These are phyloP conservation scores for Aureobasidium sp. DNA, from an alignment of 2,329 filamentous ascomycete species.

Conservation along the genomic window DNA sequence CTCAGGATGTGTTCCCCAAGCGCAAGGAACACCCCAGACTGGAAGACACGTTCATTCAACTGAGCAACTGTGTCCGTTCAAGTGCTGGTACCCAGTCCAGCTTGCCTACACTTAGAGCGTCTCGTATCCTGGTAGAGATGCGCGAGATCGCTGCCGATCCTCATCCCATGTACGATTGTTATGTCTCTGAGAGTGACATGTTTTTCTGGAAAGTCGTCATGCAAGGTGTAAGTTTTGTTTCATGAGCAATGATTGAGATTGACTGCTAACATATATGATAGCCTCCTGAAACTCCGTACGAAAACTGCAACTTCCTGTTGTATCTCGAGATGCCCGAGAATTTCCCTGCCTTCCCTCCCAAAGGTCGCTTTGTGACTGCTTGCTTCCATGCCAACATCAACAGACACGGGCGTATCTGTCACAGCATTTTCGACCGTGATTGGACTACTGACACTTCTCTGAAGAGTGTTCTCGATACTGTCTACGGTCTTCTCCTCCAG, in stretches of 20 bases:
- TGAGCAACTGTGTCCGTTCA: conserved; percentile 24
- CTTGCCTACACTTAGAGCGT: conserved; percentile 27
- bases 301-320: conserved; percentile 37
- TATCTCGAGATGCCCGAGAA: conserved; percentile 40
- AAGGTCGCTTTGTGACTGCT: conserved; percentile 41
- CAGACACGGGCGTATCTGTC: conserved; percentile 41
- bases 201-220: conserved; percentile 47
- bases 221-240: conserved; percentile 27
- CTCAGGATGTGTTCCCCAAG: conserved; percentile 33
- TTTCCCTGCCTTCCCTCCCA: conserved; percentile 41
- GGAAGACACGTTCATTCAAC: conserved; percentile 33
- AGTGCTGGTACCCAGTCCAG: neutral
- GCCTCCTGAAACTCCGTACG: conserved; percentile 36
- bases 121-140: conserved; percentile 38
- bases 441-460: conserved; percentile 40
- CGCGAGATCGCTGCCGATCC: conserved; percentile 33
- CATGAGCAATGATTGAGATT: neutral
- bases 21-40: conserved; percentile 39
- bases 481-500: conserved; percentile 39
- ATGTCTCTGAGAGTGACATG: conserved; percentile 43
- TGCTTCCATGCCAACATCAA: conserved; percentile 45
- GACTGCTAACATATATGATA: neutral
- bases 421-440: conserved; percentile 38
- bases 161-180: conserved; percentile 42
- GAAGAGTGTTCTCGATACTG: conserved; percentile 36